Evolutionary conservation across 2,329 filamentous ascomycete genomes (phyloP).

Genomic region (Ophiostoma ulmi): DNA sequence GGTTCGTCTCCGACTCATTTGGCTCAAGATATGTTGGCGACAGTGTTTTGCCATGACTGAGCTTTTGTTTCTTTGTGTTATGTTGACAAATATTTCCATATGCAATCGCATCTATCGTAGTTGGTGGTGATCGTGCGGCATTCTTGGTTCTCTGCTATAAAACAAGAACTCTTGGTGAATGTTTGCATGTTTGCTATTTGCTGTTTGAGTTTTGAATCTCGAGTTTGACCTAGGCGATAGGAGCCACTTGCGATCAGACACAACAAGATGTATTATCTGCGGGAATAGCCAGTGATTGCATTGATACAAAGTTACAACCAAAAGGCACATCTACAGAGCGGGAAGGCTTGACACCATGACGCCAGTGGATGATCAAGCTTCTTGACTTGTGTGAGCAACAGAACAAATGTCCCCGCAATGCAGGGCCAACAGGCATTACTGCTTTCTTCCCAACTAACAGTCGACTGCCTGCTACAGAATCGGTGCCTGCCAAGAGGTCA

Average conservation of each 20-base stretch:
- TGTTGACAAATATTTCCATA: background rate
- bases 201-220: background rate
- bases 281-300: background rate
- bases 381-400: background rate
- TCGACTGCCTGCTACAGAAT: background rate
- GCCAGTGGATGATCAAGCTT: background rate
- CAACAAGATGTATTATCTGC: background rate
- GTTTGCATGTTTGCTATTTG: background rate
- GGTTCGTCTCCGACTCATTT: background rate
- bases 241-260: constrained; percentile 2
- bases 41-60: constrained; percentile 5
- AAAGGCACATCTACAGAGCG: background rate
- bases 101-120: background rate
- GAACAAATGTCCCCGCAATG: background rate
- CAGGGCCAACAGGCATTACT: background rate
- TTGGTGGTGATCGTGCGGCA: background rate
- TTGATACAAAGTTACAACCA: background rate
- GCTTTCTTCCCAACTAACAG: background rate
- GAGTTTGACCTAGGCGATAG: background rate
- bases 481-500: constrained; percentile 13
- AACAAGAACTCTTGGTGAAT: background rate
- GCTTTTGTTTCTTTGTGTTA: background rate
- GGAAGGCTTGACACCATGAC: background rate
- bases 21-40: background rate
- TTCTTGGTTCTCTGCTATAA: background rate